Evolutionary conservation across 2,329 filamentous ascomycete genomes (phyloP), one percentile per base, ranked within the genome.

Genomic region (Meredithiella fracta): DNA sequence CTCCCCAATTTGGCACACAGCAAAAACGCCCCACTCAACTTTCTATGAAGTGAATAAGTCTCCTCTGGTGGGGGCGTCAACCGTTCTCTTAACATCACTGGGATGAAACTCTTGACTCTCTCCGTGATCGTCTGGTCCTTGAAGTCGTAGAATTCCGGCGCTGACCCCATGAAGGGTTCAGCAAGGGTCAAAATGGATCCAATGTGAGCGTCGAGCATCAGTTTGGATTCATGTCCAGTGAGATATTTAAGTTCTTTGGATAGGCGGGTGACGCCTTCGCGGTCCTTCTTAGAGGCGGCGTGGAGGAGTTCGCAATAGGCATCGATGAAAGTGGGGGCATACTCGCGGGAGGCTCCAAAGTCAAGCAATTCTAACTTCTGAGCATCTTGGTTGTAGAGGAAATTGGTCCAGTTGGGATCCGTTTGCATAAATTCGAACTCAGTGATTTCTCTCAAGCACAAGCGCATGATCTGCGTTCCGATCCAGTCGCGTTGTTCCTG

Each of bases 371-470:
- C 90, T 14, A 98, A 82, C 64, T 81, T 85, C 63, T 80, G 72
- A 3, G 76, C 80, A 20, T 72, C 63, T 1, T 80, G 72, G 63
- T 97, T 92, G 74, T 88, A 98, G 20, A 97, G 75, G 68, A 98
- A 98, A 69, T 98, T 98, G 34, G 91, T 97, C 92, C 92, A 98
- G 73, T 98, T 98, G 42, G 92, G 92, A 66, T 98, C 92, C 3
- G 92, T 98, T 71, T 98, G 92, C 92, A 98, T 98, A 72, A 94
- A 97, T 59, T 77, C 82, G 78, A 96, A 97, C 68, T 95, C 88
- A 61, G 83, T 83, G 62, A 97, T 91, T 70, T 97, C 92, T 58
- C 90, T 83, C 40, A 97, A 77, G 66, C 89, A 97, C 9, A 98
- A 81, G 3, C 89, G 85, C 54, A 97, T 77, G 61, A 97, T 86